Conservation (phyloP, 345 rosid species). For the Moricandia moricandioides region DNA sequence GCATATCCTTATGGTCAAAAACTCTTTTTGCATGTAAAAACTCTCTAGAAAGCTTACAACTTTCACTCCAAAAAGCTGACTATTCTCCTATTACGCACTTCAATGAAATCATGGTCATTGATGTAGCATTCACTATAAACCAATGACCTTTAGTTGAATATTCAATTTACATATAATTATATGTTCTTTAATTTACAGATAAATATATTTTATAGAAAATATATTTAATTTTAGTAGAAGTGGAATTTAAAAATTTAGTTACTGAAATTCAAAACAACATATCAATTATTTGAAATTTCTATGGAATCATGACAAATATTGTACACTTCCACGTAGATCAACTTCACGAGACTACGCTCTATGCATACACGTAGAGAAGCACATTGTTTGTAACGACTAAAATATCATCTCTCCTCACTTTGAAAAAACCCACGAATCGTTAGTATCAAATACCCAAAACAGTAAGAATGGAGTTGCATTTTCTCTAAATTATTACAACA, state of each 20-base stretch:
- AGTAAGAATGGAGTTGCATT: neutral
- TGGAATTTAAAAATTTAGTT: neutral
- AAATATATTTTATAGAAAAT: neutral
- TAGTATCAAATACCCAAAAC: neutral
- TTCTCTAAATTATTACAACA: neutral
- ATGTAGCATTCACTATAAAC: neutral
- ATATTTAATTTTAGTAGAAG: neutral
- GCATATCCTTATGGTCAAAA: neutral
- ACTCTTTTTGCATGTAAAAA: conserved; percentile 17
- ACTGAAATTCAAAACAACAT: neutral
- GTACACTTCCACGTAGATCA: conserved; percentile 13
- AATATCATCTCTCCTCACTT: neutral
- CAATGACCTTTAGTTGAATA: neutral
- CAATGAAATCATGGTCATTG: neutral
- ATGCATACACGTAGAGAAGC: neutral
- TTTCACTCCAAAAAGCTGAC: neutral
- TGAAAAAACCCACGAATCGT: neutral
- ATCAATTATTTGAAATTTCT: neutral
- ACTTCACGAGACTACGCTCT: neutral
- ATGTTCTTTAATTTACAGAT: neutral
- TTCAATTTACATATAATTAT: neutral
- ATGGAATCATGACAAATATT: neutral
- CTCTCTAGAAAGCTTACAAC: conserved; percentile 18
- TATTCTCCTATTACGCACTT: neutral
- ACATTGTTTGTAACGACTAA: conserved; percentile 29